Base-by-base conservation (phyloP, 371 early-diverging fungal genomes). In the Capniomyces stellatus region DNA sequence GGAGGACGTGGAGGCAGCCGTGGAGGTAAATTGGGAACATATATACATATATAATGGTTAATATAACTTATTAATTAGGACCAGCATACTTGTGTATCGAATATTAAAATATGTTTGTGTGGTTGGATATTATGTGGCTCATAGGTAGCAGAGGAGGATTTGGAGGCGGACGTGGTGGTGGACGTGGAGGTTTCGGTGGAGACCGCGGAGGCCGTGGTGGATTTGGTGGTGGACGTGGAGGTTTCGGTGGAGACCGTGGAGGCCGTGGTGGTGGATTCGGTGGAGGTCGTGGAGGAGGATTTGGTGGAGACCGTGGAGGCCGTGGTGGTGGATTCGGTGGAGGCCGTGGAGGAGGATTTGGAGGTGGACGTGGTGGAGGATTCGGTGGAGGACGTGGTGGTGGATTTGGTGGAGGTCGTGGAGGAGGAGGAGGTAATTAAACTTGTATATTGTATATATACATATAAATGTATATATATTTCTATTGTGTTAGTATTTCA, bases 1-100 rank as follows among this genome's bases (percentile, higher is more conserved):
- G 73, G 74, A 41, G 64, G 71, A 19, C 46, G 57, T 57, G 60
- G 77, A 24, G 67, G 69, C 35, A n/a, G n/a, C n/a, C n/a, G n/a
- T n/a, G n/a, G n/a, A n/a, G n/a, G n/a, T n/a, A n/a, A n/a, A n/a
- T n/a, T n/a, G n/a, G n/a, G n/a, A n/a, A n/a, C n/a, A n/a, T n/a
- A n/a, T n/a, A n/a, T n/a, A n/a, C n/a, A n/a, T n/a, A n/a, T n/a
- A n/a, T n/a, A n/a, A n/a, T n/a, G n/a, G n/a, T n/a, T n/a, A n/a
- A n/a, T n/a, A n/a, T n/a, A n/a, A n/a, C n/a, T n/a, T n/a, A n/a
- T n/a, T n/a, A n/a, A n/a, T n/a, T n/a, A n/a, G n/a, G n/a, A n/a
- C n/a, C n/a, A n/a, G n/a, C n/a, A n/a, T n/a, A n/a, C n/a, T n/a
- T n/a, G n/a, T n/a, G n/a, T n/a, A n/a, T n/a, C n/a, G n/a, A n/a